A percentile compares a stretch with the other conserved stretches of the same genome.
Conservation (phyloP, 1,139 yeast genomes). For the Geotrichum carabidarum region DNA sequence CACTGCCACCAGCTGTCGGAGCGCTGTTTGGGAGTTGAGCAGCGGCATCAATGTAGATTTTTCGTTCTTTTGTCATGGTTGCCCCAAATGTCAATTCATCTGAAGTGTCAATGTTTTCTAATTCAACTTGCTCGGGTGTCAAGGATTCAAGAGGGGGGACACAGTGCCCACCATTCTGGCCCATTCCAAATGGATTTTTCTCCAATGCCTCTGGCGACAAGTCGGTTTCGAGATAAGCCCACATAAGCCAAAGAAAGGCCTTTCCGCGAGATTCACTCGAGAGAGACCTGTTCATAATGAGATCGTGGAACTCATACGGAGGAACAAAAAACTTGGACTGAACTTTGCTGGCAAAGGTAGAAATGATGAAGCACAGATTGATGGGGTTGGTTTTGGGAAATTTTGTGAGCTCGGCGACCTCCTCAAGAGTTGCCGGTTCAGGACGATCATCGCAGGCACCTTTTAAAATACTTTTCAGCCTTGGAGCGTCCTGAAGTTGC, state of each 20-base stretch:
- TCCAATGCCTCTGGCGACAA: slow-evolving; percentile 50
- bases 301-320: slow-evolving; percentile 51
- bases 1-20: slow-evolving; percentile 5
- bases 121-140: slow-evolving; percentile 39
- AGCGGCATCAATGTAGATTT: slow-evolving; percentile 47
- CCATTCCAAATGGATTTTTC: slow-evolving; percentile 60
- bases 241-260: slow-evolving; percentile 73
- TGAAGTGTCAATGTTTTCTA: slow-evolving; percentile 64
- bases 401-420: slow-evolving; percentile 48
- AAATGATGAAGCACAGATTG: slow-evolving; percentile 67
- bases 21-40: slow-evolving; percentile 5
- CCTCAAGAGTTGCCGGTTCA: slow-evolving; percentile 45
- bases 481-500: slow-evolving; percentile 90
- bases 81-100: slow-evolving; percentile 69
- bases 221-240: slow-evolving; percentile 50
- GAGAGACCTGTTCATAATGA: slow-evolving; percentile 51
- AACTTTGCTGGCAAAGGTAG: slow-evolving; percentile 56
- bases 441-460: slow-evolving; percentile 64
- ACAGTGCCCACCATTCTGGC: slow-evolving; percentile 24
- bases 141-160: slow-evolving; percentile 29
- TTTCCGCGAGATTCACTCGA: slow-evolving; percentile 63
- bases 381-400: slow-evolving; percentile 60
- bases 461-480: slow-evolving; percentile 82
- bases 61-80: slow-evolving; percentile 59
- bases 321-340: slow-evolving; percentile 39